Base-by-base conservation (phyloP, 2,329 filamentous ascomycete genomes). In the Colletotrichum costaricense region DNA sequence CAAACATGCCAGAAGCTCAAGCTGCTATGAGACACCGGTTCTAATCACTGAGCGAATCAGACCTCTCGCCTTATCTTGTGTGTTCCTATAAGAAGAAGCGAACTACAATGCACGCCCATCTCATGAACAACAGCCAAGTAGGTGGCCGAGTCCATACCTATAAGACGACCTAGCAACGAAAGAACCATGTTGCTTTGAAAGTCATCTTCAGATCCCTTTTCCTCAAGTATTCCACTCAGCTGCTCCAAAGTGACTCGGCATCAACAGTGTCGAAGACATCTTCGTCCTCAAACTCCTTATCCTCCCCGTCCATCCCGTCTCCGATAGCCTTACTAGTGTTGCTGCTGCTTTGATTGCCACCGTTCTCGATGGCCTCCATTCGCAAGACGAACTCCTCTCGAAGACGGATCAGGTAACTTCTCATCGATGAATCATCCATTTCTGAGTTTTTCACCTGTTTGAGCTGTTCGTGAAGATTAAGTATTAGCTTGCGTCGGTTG, bases 301-400 rank as follows among this genome's bases (percentile, higher is more conserved):
- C 22, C 4, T 63, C 33, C 33, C 33, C 46, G 0, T 62, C 55
- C 1, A 26, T 28, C 0, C 57, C 46, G 2, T 33, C 38, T 9
- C 16, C 55, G 1, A 19, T 22, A 30, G 11, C 6, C 42, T 52
- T 24, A 4, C 38, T 24, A 11, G 4, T 14, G 26, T 14, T 24
- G 19, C 28, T n/a, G 1, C 3, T 59, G 8, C n/a, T 33, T 19
- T 35, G 30, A 5, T 30, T 42, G 7, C 9, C 33, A 5, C 56
- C 56, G 16, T 26, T 52, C 12, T 94, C 90, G 33, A 95, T 89
- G 1, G 87, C 87, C 26, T 90, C 87, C 94, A 97, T 95, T 8
- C 89, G 86, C 5, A 86, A 77, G 8, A 93, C 87, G 78, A 98
- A 98, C 67, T 97, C 94, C 62, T 88, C 88, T 79, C 96, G 94